A percentile compares a stretch with the other conserved stretches of the same genome.
Evolutionary conservation across 768 basidiomycete genomes (phyloP).

Genomic region (Lyophyllum decastes): DNA sequence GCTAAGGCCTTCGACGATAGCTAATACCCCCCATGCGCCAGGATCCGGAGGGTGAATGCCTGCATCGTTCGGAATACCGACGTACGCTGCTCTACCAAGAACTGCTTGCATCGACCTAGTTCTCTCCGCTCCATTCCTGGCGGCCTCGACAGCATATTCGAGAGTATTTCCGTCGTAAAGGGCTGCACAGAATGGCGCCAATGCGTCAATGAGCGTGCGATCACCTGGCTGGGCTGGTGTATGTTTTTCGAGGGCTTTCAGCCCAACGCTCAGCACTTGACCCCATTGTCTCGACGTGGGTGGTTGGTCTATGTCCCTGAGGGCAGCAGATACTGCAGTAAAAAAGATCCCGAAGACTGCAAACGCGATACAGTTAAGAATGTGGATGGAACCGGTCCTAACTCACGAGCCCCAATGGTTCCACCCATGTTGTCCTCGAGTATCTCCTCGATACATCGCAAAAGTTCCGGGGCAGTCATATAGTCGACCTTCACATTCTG

Average conservation of each 20-base stretch:
- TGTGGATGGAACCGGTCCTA: background rate
- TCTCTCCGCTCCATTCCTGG: slow-evolving; percentile 43
- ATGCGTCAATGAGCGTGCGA: slow-evolving; percentile 58
- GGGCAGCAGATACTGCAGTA: slow-evolving; percentile 32
- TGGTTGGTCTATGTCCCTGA: slow-evolving; percentile 1
- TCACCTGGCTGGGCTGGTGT: slow-evolving; percentile 56
- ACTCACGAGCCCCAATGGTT: slow-evolving; percentile 51
- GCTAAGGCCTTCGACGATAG: slow-evolving; percentile 40
- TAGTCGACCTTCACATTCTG: slow-evolving; percentile 21
- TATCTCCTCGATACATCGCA: slow-evolving; percentile 36
- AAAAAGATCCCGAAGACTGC: slow-evolving; percentile 48
- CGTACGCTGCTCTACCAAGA: slow-evolving; percentile 54
- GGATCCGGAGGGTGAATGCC: slow-evolving; percentile 48
- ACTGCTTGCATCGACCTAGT: slow-evolving; percentile 48
- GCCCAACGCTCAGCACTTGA: slow-evolving; percentile 25
- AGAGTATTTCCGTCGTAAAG: slow-evolving; percentile 26
- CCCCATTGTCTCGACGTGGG: slow-evolving; percentile 5
- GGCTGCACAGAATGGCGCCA: slow-evolving; percentile 44
- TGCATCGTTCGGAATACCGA: slow-evolving; percentile 29
- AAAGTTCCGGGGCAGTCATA: slow-evolving; percentile 21
- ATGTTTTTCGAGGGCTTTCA: slow-evolving; percentile 35
- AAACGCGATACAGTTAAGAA: background rate
- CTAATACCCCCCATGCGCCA: slow-evolving; percentile 54
- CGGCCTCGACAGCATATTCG: slow-evolving; percentile 33
- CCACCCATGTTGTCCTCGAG: slow-evolving; percentile 58